Evolutionary conservation across 2,329 filamentous ascomycete species (phyloP), one percentile per base, ranked within the genome.

Genomic region (Lithohypha guttulata): DNA sequence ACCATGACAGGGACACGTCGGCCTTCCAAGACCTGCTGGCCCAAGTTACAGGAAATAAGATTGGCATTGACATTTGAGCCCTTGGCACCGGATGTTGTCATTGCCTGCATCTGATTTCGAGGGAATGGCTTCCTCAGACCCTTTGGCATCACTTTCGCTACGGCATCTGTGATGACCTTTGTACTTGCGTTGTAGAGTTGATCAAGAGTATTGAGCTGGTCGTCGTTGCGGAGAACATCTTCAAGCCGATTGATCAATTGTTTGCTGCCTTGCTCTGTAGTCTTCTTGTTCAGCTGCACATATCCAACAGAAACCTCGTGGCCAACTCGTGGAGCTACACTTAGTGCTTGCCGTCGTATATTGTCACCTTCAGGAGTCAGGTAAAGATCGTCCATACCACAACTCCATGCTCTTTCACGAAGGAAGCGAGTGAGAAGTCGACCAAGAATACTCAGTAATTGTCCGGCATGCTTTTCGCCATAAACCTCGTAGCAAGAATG

Each of bases 51-150:
- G 18, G 89, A 96, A 59, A 98, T 98, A 44, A 95, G 76, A 54
- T 93, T 95, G 35, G 91, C 91, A 58, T 98, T 98, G 61, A 98
- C 91, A 53, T 75, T 69, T 39, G 77, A 82, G 57, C 91, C 91
- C 65, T 98, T 98, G 36, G 91, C 91, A 59, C 91, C 91, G 41
- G 91, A 95, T 10, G 81, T 82, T 15, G 91, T 98, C 91, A 98
- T 98, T 49, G 84, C 78, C 68, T 98, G 91, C 89, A 98, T 98
- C 63, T 96, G 89, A 56, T 98, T 98, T 56, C 81, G 81, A 1
- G 91, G 91, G 61, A 98, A 98, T 6, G 82, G 76, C 63, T 96
- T 98, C 53, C 84, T 78, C 19, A 98, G 73, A 28, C 84, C 85
- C 14, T 67, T 63, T 0, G 91, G 91, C 49, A 98, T 71, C 2